phyloP scores from a whole-genome alignment of 1,284 basidiomycete genomes.

The Lentinus polychrous region DNA sequence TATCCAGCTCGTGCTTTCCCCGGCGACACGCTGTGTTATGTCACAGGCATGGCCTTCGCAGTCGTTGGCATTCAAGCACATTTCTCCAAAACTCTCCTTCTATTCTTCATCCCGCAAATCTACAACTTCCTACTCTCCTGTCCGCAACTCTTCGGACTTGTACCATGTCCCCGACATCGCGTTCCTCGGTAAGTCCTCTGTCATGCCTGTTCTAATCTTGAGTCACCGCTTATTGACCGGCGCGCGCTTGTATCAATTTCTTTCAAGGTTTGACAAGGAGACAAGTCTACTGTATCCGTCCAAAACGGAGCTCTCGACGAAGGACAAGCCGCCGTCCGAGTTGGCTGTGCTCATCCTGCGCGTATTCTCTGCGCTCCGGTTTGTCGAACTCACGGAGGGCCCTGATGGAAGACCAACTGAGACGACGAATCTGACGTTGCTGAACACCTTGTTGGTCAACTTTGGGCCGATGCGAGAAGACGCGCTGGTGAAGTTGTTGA shows the following conservation, averaged over 20 bases:
- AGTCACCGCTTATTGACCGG: constrained; percentile 2
- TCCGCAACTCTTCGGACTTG: constrained; percentile 91
- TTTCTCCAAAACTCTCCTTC: constrained; percentile 92
- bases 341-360: constrained; percentile 50
- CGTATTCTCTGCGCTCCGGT: constrained; percentile 50
- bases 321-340: constrained; percentile 34
- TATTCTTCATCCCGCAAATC: constrained; percentile 97
- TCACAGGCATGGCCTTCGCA: constrained; percentile 95
- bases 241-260: not conserved
- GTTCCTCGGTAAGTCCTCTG: constrained; percentile 65
- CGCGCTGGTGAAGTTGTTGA: constrained; percentile 64
- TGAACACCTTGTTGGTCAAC: constrained; percentile 76
- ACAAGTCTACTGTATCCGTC: constrained; percentile 76
- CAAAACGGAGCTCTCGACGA: constrained; percentile 51
- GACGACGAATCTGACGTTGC: constrained; percentile 81
- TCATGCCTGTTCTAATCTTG: not conserved
- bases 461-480: constrained; percentile 82
- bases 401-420: constrained; percentile 49
- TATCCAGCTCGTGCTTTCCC: constrained; percentile 94
- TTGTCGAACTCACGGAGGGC: constrained; percentile 62
- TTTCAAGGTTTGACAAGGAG: constrained; percentile 60
- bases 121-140: constrained; percentile 96
- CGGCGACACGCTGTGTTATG: constrained; percentile 97
- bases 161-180: constrained; percentile 91
- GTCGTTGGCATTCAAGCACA: constrained; percentile 96